Conservation (phyloP, 495 filamentous ascomycete species). For the Penicillium ucsense region DNA sequence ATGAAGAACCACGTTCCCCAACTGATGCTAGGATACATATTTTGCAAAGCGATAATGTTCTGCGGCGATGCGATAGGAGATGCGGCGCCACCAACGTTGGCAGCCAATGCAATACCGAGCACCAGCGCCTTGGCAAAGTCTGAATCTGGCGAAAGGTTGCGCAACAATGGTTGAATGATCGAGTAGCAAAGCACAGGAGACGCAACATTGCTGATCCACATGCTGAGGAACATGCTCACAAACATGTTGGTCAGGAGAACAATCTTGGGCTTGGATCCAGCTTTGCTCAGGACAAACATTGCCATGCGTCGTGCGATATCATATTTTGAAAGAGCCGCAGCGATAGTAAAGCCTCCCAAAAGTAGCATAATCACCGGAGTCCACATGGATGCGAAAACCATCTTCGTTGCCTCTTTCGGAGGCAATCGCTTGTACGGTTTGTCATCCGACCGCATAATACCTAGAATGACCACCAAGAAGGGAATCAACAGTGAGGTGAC, state of each 20-base stretch:
- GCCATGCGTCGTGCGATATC: constrained; percentile 96
- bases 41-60: constrained; percentile 91
- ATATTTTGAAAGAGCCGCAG: constrained; percentile 91
- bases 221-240: constrained; percentile 91
- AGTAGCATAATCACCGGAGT: constrained; percentile 98
- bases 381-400: constrained; percentile 95
- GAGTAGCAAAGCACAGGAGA: constrained; percentile 97
- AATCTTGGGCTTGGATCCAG: constrained; percentile 76
- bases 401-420: constrained; percentile 64
- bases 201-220: constrained; percentile 98
- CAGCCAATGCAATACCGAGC: constrained; percentile 89
- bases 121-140: constrained; percentile 92
- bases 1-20: constrained; percentile 98
- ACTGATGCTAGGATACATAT: constrained; percentile 81
- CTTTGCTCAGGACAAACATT: constrained; percentile 93
- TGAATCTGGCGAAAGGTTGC: constrained; percentile 82
- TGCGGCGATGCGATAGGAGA: constrained; percentile 95
- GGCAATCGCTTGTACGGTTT: constrained; percentile 59
- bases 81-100: constrained; percentile 91
- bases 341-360: constrained; percentile 91
- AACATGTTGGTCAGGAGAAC: constrained; percentile 97
- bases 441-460: constrained; percentile 69
- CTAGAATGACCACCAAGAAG: constrained; percentile 80
- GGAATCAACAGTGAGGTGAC: constrained; percentile 91
- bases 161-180: constrained; percentile 80